A percentile compares a stretch with the other conserved stretches of the same genome.
Evolutionary conservation across 805 yeast genomes (phyloP).

Genomic region (Candida xyloterini): DNA sequence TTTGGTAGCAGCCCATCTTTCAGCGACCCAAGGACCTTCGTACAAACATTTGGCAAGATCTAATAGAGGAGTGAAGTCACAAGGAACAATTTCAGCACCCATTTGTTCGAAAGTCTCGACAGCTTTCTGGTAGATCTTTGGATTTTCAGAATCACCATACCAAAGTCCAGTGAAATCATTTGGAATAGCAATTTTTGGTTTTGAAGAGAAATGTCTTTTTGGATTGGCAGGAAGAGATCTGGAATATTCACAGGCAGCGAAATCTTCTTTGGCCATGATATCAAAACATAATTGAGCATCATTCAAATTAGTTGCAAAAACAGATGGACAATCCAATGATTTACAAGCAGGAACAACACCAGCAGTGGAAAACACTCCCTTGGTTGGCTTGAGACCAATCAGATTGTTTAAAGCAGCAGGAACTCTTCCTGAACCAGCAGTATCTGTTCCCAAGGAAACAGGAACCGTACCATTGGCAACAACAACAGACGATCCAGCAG

Average conservation of each 20-base stretch:
- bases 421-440: slow-evolving; percentile 97
- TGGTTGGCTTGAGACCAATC: slow-evolving; percentile 89
- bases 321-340: slow-evolving; percentile 88
- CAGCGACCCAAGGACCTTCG: slow-evolving; percentile 99
- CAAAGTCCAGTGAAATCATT: slow-evolving; percentile 54
- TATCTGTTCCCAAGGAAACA: slow-evolving; percentile 87
- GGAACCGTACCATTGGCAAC: slow-evolving; percentile 92
- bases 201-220: slow-evolving; percentile 50
- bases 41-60: slow-evolving; percentile 84
- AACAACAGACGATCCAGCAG: slow-evolving; percentile 92
- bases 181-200: slow-evolving; percentile 77
- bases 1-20: slow-evolving; percentile 80
- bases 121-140: slow-evolving; percentile 61
- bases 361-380: slow-evolving; percentile 77
- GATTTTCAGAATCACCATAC: slow-evolving; percentile 80
- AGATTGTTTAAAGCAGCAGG: slow-evolving; percentile 94
- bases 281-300: slow-evolving; percentile 83
- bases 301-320: slow-evolving; percentile 69
- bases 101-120: slow-evolving; percentile 48
- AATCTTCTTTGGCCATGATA: slow-evolving; percentile 70
- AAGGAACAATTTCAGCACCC: slow-evolving; percentile 57
- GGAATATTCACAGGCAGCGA: slow-evolving; percentile 71
- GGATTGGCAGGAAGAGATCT: slow-evolving; percentile 71
- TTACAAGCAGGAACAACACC: slow-evolving; percentile 99
- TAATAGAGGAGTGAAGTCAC: slow-evolving; percentile 73